phyloP scores from a whole-genome alignment of 768 basidiomycete species.

The Flagelloscypha sp. region DNA sequence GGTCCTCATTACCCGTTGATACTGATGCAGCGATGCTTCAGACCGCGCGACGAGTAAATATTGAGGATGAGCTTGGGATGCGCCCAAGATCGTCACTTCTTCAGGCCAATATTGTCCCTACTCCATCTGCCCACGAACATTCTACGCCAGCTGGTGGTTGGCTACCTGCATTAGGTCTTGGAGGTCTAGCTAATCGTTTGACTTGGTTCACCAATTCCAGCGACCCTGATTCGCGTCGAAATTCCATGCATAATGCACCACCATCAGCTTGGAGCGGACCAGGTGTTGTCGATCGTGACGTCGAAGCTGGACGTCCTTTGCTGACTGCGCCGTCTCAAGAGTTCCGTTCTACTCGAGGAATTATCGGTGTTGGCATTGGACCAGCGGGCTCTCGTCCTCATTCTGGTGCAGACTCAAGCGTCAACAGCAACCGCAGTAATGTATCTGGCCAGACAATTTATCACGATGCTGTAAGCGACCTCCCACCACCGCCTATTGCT shows the following conservation, averaged over 20 bases:
- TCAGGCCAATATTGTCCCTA: too few species aligned
- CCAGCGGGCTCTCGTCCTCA: constrained; percentile 42
- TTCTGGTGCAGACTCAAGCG: constrained; percentile 47
- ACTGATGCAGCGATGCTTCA: constrained; percentile 36
- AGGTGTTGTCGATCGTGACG: constrained; percentile 30
- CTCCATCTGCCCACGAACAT: too few species aligned
- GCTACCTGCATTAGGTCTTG: constrained; percentile 35
- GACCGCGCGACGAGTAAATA: constrained; percentile 43
- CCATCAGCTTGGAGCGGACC: constrained; percentile 17
- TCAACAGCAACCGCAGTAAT: constrained; percentile 13
- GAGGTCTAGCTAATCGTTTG: constrained; percentile 39
- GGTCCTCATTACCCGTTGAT: constrained; percentile 25
- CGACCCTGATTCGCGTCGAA: constrained; percentile 15
- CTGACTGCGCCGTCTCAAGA: constrained; percentile 16
- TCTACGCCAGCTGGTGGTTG: constrained; percentile 24
- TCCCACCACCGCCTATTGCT: too few species aligned
- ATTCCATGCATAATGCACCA: constrained; percentile 21
- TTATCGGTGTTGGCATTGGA: constrained; percentile 26
- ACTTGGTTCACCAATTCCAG: constrained; percentile 51
- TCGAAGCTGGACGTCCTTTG: constrained; percentile 36
- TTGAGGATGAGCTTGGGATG: constrained; percentile 25
- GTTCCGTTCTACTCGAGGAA: constrained; percentile 10
- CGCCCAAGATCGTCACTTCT: too few species aligned
- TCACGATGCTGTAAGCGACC: too few species aligned
- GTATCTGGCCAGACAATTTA: constrained; percentile 50